These are phyloP conservation scores for Colletotrichum euphorbiae DNA, from an alignment of 2,329 filamentous ascomycete genomes.

Conservation along the genomic window DNA sequence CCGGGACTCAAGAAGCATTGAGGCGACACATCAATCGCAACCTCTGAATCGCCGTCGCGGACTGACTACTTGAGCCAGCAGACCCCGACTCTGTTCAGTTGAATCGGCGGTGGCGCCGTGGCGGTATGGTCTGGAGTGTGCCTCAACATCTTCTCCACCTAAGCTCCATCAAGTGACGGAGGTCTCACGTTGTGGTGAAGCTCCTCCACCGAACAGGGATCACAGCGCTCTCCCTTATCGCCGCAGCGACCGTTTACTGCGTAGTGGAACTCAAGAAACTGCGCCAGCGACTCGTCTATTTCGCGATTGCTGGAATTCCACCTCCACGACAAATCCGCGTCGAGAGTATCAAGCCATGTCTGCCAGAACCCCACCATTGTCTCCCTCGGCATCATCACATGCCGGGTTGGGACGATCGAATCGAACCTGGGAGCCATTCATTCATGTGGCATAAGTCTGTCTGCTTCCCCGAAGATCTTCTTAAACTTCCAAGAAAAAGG, in stretches of 20 bases:
- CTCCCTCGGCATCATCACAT: slow-evolving; percentile 26
- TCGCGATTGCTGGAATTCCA: not conserved
- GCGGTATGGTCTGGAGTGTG: slow-evolving; percentile 18
- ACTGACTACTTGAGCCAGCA: not conserved
- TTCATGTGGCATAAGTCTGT: slow-evolving; percentile 1
- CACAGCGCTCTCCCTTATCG: slow-evolving; percentile 29
- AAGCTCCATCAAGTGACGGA: slow-evolving; percentile 36
- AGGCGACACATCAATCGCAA: slow-evolving; percentile 1
- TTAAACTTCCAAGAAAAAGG: slow-evolving; percentile 17
- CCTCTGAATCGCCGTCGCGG: slow-evolving; percentile 14
- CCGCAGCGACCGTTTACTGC: slow-evolving; percentile 19
- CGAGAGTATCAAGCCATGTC: too few relatives aligned
- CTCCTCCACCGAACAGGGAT: slow-evolving; percentile 10
- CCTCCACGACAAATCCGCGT: not conserved
- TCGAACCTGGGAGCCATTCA: not conserved
- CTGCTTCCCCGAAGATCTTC: slow-evolving; percentile 11
- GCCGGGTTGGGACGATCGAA: slow-evolving; percentile 3
- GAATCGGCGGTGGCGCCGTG: slow-evolving; percentile 28
- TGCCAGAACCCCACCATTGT: not conserved
- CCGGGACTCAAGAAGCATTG: not conserved
- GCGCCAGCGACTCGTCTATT: slow-evolving; percentile 1
- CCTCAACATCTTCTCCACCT: slow-evolving; percentile 38
- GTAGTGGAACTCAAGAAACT: slow-evolving; percentile 11
- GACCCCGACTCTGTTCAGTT: not conserved
- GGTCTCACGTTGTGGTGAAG: slow-evolving; percentile 33